phyloP scores from a whole-genome alignment of 768 basidiomycete species.

The Gloeopeniophorella convolvens region DNA sequence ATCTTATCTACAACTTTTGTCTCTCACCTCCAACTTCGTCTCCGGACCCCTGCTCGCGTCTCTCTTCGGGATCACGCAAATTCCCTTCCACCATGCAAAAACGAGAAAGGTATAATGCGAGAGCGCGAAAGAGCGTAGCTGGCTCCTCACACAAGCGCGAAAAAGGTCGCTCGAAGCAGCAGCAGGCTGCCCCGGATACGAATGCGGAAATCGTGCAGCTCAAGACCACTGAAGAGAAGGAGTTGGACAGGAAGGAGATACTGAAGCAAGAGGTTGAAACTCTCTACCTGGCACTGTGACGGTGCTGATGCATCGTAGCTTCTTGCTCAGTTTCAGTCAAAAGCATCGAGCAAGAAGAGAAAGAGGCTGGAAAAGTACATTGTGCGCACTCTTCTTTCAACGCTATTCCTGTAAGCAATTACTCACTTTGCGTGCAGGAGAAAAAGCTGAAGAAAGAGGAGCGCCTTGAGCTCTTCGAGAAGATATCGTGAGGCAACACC shows the following conservation, averaged over 20 bases:
- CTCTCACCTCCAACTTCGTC: neutral
- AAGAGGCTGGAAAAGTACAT: constrained; percentile 47
- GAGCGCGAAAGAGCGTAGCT: constrained; percentile 56
- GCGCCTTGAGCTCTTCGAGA: constrained; percentile 66
- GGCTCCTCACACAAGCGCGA: constrained; percentile 60
- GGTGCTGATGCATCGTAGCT: neutral
- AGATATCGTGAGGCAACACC: constrained; percentile 60
- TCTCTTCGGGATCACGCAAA: too few relatives aligned
- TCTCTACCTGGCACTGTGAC: neutral
- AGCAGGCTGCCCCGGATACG: constrained; percentile 7
- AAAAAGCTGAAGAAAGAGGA: constrained; percentile 93
- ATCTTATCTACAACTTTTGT: neutral
- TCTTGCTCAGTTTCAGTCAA: constrained; percentile 23
- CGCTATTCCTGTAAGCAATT: neutral
- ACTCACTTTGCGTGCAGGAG: constrained; percentile 41
- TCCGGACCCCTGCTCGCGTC: neutral
- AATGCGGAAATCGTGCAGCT: constrained; percentile 24
- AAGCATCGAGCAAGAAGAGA: constrained; percentile 42
- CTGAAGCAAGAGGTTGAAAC: constrained; percentile 27
- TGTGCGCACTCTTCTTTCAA: constrained; percentile 25
- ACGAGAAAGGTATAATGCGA: constrained; percentile 47
- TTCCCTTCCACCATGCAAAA: constrained; percentile 4
- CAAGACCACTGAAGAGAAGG: constrained; percentile 27
- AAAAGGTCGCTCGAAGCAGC: constrained; percentile 21
- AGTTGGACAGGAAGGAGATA: constrained; percentile 24